A percentile compares a stretch with the other conserved stretches of the same genome.
These are phyloP conservation scores for Colletotrichum nymphaeae DNA, from an alignment of 2,329 filamentous ascomycete species.

Conservation along the genomic window DNA sequence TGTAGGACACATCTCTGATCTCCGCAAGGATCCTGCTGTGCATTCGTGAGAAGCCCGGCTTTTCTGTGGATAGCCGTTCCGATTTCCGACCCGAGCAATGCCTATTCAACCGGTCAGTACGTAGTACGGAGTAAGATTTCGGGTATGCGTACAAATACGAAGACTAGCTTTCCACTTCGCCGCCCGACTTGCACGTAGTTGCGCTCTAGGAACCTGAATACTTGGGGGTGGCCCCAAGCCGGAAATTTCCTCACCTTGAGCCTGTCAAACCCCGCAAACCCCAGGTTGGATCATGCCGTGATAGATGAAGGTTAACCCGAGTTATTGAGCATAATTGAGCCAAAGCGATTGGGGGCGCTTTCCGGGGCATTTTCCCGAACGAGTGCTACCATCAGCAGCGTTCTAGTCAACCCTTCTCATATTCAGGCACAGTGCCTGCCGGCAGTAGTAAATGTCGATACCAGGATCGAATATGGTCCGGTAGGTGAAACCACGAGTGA, in stretches of 20 bases:
- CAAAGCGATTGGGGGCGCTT: slow-evolving; percentile 8
- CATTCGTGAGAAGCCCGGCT: background rate
- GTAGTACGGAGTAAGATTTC: background rate
- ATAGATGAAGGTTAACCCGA: background rate
- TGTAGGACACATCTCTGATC: slow-evolving; percentile 15
- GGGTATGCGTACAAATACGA: background rate
- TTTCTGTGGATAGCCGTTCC: slow-evolving; percentile 1
- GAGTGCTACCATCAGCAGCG: background rate
- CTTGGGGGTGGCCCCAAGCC: background rate
- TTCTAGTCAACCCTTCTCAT: background rate
- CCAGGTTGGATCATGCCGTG: slow-evolving; percentile 25
- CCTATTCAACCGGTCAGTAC: background rate
- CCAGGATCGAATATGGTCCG: background rate
- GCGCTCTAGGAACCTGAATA: background rate
- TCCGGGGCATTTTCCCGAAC: slow-evolving; percentile 17
- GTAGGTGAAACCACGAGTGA: slow-evolving; percentile 16
- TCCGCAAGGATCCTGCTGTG: slow-evolving; percentile 19
- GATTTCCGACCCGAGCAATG: slow-evolving; percentile 22
- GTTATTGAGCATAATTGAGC: slow-evolving; percentile 19
- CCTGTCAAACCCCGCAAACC: slow-evolving; percentile 4
- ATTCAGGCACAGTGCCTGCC: background rate
- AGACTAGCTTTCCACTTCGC: background rate
- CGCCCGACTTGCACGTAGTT: background rate
- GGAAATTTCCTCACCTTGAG: slow-evolving; percentile 12
- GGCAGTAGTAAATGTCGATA: background rate